These are phyloP conservation scores for Rhizophagus clarus DNA, from an alignment of 192 early-diverging fungal species.

Conservation along the genomic window DNA sequence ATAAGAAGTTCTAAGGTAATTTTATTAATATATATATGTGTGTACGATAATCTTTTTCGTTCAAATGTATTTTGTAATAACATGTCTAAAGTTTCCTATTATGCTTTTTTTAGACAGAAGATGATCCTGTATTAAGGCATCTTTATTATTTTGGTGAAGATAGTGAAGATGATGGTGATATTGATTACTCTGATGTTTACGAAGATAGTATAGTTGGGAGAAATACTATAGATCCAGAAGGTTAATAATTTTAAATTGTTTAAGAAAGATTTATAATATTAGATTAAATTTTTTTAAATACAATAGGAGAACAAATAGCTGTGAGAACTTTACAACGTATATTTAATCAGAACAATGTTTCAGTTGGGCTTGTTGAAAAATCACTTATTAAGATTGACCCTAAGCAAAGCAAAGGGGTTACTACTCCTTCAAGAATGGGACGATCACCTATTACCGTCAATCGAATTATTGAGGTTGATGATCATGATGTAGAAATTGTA, in stretches of 20 bases:
- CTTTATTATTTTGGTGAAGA: conserved; percentile 35
- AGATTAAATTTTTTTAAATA: background rate
- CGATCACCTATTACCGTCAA: background rate
- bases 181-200: conserved; percentile 30
- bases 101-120: conserved; percentile 15
- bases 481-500: background rate
- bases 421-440: background rate
- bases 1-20: conserved; percentile 23
- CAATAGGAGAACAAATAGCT: background rate
- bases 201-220: conserved; percentile 22
- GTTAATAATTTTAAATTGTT: background rate
- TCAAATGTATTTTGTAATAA: too few species aligned
- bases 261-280: background rate
- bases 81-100: background rate
- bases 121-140: conserved; percentile 32
- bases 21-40: background rate
- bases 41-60: background rate
- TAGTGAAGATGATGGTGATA: conserved; percentile 15
- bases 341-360: conserved; percentile 3
- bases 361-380: conserved; percentile 5
- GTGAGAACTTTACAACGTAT: background rate
- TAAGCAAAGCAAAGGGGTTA: background rate
- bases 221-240: conserved; percentile 16
- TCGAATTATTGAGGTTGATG: background rate
- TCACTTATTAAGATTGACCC: background rate